Evolutionary conservation across 768 basidiomycete species (phyloP).

Genomic region (Harrya chromipes): DNA sequence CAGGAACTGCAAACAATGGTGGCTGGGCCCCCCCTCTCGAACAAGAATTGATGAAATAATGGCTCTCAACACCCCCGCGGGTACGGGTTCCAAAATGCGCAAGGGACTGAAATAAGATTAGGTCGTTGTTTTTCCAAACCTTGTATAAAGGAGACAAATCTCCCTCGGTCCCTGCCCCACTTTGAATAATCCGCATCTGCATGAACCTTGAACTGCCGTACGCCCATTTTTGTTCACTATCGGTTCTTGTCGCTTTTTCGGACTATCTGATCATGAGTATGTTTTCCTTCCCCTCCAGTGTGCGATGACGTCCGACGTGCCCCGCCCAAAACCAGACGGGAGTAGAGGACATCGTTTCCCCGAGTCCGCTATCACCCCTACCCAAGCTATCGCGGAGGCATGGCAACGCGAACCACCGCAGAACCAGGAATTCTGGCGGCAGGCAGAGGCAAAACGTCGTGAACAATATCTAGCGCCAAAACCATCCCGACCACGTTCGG

Average conservation of each 20-base stretch:
- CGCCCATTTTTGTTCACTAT: conserved; percentile 32
- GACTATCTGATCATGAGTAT: conserved; percentile 31
- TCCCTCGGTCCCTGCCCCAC: conserved; percentile 29
- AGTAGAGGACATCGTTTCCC: conserved; percentile 28
- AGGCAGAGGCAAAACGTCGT: conserved; percentile 47
- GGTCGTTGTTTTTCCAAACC: conserved; percentile 24
- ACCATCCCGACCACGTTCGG: conserved; percentile 35
- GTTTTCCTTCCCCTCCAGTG: conserved; percentile 27
- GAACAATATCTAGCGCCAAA: conserved; percentile 43
- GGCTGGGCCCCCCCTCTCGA: conserved; percentile 3
- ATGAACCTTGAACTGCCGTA: conserved; percentile 38
- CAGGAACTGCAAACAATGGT: conserved; percentile 33
- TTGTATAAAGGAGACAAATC: conserved; percentile 32
- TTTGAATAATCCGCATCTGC: conserved; percentile 18
- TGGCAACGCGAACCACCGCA: conserved; percentile 64
- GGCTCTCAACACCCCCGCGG: conserved; percentile 14
- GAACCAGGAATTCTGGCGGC: conserved; percentile 58
- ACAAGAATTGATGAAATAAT: too few relatives aligned
- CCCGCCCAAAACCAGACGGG: conserved; percentile 34
- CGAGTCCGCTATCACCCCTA: conserved; percentile 42
- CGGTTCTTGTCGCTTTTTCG: conserved; percentile 20
- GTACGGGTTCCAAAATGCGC: conserved; percentile 24
- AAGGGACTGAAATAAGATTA: conserved; percentile 28
- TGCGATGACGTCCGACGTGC: conserved; percentile 37
- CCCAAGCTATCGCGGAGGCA: conserved; percentile 63